Conservation (phyloP, 306 rosid genomes). For the Acmispon strigosus region DNA sequence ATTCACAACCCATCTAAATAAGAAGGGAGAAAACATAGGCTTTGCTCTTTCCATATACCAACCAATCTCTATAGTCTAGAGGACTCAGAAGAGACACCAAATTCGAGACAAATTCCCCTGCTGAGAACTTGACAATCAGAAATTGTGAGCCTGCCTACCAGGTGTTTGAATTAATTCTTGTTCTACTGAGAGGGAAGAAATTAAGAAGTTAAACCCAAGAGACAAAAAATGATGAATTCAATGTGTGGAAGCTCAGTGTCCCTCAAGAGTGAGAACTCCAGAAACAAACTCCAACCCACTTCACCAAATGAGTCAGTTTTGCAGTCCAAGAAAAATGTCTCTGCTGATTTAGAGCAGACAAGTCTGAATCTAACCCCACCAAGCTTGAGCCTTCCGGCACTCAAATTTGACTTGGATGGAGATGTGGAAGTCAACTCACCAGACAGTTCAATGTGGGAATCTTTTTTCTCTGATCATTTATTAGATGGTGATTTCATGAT, state of each 20-base stretch:
- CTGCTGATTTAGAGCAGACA: slow-evolving; percentile 40
- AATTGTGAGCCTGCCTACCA: slow-evolving; percentile 7
- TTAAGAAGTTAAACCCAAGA: background rate
- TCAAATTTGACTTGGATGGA: slow-evolving; percentile 62
- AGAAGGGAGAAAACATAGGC: slow-evolving; percentile 31
- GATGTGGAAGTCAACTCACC: slow-evolving; percentile 79
- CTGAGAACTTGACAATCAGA: background rate
- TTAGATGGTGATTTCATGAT: slow-evolving; percentile 80
- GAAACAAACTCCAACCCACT: slow-evolving; percentile 39
- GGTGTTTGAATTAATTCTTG: background rate
- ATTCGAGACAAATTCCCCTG: background rate
- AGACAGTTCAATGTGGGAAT: slow-evolving; percentile 75
- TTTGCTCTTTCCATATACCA: slow-evolving; percentile 40
- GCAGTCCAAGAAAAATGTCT: slow-evolving; percentile 30
- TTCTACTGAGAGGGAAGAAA: background rate
- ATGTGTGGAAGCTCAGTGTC: slow-evolving; percentile 66
- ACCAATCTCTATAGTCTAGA: background rate
- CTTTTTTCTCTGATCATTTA: slow-evolving; percentile 67
- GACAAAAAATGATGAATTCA: slow-evolving; percentile 54
- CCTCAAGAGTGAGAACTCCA: slow-evolving; percentile 50
- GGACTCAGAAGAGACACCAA: slow-evolving; percentile 13
- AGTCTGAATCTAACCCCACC: slow-evolving; percentile 43
- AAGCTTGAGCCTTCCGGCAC: slow-evolving; percentile 55
- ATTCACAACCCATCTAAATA: slow-evolving; percentile 17
- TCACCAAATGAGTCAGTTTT: slow-evolving; percentile 42